Evolutionary conservation across 2,329 filamentous ascomycete genomes (phyloP), one percentile per base, ranked within the genome.

Genomic region (Penicillium digitatum): DNA sequence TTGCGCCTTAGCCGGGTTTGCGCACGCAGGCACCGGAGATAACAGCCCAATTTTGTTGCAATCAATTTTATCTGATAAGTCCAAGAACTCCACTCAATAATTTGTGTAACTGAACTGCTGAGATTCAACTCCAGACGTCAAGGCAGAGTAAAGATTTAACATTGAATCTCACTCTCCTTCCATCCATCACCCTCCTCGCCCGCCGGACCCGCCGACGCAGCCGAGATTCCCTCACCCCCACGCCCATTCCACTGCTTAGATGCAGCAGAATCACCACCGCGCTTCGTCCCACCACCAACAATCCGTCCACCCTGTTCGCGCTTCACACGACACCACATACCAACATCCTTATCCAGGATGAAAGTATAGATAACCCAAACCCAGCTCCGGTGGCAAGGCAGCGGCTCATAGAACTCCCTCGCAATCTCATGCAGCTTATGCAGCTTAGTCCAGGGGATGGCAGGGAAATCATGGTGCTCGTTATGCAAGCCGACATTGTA

Each of bases 401-500:
- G 78, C 56, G 89, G 88, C 61, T 87, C 85, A 76, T 99, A 99
- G 71, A 96, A 99, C 75, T 97, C 94, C 61, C 82, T 82, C 1
- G 94, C 94, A 54, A 95, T 88, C 60, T 84, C 77, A 69, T 92
- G 85, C 51, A 99, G 79, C 69, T 81, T 81, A 52, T 87, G 88
- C 37, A 99, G 81, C 31, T 88, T 82, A 10, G 91, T 96, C 94
- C 94, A 99, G 0, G 94, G 93, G 44, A 99, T 84, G 45, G 94
- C 94, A 11, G 94, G 94, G 77, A 99, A 99, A 74, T 99, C 94
- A 74, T 99, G 94, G 76, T 99, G 94, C 79, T 99, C 94, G 72
- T 99, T 99, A 79, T 99, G 94, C 68, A 96, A 79, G 50, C 94
- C 94, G 43, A 99, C 94, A 66, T 99, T 99, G 81, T 97, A 99